Percentiles rank a stretch among this genome's conserved stretches.
Evolutionary conservation across 2,329 filamentous ascomycete genomes (phyloP).

Genomic region (Hypocreales sp.): DNA sequence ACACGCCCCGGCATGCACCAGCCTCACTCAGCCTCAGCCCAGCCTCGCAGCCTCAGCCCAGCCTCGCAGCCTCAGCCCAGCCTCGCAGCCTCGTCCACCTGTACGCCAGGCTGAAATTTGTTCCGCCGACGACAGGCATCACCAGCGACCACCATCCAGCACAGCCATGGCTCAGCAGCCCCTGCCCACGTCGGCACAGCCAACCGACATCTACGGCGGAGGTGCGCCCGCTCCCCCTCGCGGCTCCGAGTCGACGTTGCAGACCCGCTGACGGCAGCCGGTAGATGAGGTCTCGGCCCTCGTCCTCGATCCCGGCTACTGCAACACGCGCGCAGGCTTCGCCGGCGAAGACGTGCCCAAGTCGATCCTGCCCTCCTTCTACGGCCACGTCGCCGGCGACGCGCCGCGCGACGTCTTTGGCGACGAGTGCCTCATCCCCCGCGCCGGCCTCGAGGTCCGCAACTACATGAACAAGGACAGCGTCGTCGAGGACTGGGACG

Average conservation of each 20-base stretch:
- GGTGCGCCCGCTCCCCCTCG: constrained; percentile 21
- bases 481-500: constrained; percentile 93
- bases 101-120: constrained; percentile 3
- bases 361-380: constrained; percentile 80
- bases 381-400: constrained; percentile 44
- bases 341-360: constrained; percentile 97
- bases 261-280: constrained; percentile 3
- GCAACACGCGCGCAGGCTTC: constrained; percentile 82
- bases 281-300: constrained; percentile 94
- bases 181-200: constrained; percentile 37
- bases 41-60: no score
- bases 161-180: constrained; percentile 38
- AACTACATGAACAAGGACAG: constrained; percentile 87
- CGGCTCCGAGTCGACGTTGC: no score
- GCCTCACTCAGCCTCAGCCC: no score
- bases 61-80: no score
- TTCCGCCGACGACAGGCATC: background rate
- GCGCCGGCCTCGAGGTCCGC: constrained; percentile 62
- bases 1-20: no score
- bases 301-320: constrained; percentile 89
- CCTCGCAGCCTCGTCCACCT: no score
- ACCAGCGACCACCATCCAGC: constrained; percentile 1
- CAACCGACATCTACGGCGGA: constrained; percentile 49
- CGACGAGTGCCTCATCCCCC: constrained; percentile 76
- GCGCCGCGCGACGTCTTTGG: constrained; percentile 55